These are phyloP conservation scores for Mycena sanguinolenta DNA, from an alignment of 768 basidiomycete genomes.

Conservation along the genomic window DNA sequence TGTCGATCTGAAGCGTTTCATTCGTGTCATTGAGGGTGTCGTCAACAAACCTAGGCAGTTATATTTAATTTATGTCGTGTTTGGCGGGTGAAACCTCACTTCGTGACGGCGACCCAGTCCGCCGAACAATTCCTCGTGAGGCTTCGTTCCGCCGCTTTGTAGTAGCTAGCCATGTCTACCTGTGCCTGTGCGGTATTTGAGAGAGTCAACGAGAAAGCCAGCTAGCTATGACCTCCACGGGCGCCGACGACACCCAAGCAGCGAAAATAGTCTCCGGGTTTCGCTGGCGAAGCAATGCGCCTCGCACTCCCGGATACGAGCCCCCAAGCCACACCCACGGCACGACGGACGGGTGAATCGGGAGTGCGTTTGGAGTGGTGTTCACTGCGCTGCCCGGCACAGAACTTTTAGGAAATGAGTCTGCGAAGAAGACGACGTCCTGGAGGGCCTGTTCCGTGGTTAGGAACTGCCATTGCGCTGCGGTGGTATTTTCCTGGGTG, in stretches of 20 bases:
- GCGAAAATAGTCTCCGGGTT: constrained; percentile 62
- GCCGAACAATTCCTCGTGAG: constrained; percentile 65
- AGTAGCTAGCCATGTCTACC: constrained; percentile 65
- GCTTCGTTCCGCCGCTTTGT: constrained; percentile 63
- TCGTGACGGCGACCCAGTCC: constrained; percentile 65
- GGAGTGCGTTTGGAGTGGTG: constrained; percentile 30
- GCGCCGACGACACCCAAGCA: constrained; percentile 64
- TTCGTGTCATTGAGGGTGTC: constrained; percentile 48
- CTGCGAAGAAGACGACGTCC: constrained; percentile 64
- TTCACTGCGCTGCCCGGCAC: constrained; percentile 10
- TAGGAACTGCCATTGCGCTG: constrained; percentile 60
- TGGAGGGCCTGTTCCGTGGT: constrained; percentile 65
- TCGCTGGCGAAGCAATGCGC: constrained; percentile 58
- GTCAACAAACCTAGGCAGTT: constrained; percentile 50
- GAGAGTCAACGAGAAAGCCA: too few relatives aligned
- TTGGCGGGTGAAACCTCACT: constrained; percentile 31
- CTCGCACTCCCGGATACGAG: constrained; percentile 63
- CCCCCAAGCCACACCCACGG: constrained; percentile 66
- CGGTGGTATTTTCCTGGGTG: constrained; percentile 58
- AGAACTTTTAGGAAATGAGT: constrained; percentile 46
- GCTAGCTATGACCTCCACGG: constrained; percentile 45
- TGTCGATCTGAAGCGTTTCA: constrained; percentile 48
- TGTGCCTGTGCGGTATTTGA: constrained; percentile 49
- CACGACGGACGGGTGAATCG: constrained; percentile 55
- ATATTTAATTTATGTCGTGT: background rate